These are phyloP conservation scores for Phialophora tarda DNA, from an alignment of 2,329 filamentous ascomycete species.

Conservation along the genomic window DNA sequence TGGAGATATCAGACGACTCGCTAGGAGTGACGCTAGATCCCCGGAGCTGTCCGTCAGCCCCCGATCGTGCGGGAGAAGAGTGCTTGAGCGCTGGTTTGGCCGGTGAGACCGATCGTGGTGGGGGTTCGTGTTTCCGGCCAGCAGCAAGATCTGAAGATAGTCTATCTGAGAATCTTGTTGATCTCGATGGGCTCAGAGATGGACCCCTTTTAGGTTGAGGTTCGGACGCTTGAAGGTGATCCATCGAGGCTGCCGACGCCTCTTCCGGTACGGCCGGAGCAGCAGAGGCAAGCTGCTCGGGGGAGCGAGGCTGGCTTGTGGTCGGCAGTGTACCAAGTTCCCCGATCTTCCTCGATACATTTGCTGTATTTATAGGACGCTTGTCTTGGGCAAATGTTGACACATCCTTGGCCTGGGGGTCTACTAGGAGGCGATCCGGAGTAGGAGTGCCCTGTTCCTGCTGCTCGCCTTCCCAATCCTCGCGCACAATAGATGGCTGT, in stretches of 20 bases:
- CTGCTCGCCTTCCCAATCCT: constrained; percentile 51
- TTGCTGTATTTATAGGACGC: constrained; percentile 34
- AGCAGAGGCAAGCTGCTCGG: constrained; percentile 8
- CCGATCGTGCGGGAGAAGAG: constrained; percentile 44
- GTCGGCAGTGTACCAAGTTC: constrained; percentile 21
- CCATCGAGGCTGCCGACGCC: constrained; percentile 1
- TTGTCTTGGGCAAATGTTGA: constrained; percentile 17
- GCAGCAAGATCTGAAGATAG: constrained; percentile 55
- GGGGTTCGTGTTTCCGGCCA: constrained; percentile 62
- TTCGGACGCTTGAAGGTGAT: constrained; percentile 25
- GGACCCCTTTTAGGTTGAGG: constrained; percentile 41
- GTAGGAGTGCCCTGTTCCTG: constrained; percentile 37
- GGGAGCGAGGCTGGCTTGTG: constrained; percentile 16
- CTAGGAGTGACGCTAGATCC: constrained; percentile 49
- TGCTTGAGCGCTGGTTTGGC: constrained; percentile 67
- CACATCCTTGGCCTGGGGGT: background rate
- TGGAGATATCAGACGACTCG: constrained; percentile 63
- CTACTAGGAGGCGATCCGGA: background rate
- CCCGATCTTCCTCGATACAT: constrained; percentile 40
- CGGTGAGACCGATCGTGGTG: constrained; percentile 64
- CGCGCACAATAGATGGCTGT: constrained; percentile 49
- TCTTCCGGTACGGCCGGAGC: constrained; percentile 12
- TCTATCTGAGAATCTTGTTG: constrained; percentile 62
- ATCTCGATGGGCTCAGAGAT: constrained; percentile 60
- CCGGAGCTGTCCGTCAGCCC: constrained; percentile 18